Evolutionary conservation across 305 asterid species (phyloP).

Genomic region (Fraxinus sp.): DNA sequence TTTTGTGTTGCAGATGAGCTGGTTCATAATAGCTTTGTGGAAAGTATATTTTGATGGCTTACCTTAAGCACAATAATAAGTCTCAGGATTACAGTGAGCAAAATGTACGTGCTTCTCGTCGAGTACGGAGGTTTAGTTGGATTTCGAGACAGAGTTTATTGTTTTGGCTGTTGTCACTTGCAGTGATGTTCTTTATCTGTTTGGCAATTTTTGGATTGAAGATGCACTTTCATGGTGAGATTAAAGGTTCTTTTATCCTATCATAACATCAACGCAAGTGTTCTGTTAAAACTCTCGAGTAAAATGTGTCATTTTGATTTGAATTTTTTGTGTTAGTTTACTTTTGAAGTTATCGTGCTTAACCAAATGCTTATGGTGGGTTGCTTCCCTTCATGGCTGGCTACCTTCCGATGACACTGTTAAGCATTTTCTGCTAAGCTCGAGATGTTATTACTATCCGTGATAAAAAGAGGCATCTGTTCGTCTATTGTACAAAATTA

Average conservation of each 20-base stretch:
- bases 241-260: neutral
- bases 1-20: slow-evolving; percentile 47
- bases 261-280: neutral
- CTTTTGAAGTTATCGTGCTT: neutral
- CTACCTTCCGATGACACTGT: neutral
- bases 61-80: slow-evolving; percentile 35
- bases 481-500: neutral
- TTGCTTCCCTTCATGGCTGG: slow-evolving; percentile 4
- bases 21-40: slow-evolving; percentile 33
- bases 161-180: slow-evolving; percentile 53
- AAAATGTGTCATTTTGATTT: neutral
- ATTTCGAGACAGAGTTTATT: slow-evolving; percentile 47
- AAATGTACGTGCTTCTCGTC: slow-evolving; percentile 45
- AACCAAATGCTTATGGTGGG: slow-evolving; percentile 3
- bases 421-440: neutral
- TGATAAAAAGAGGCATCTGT: neutral
- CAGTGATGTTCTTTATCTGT: slow-evolving; percentile 52
- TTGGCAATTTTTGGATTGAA: slow-evolving; percentile 58
- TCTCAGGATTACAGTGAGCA: slow-evolving; percentile 42
- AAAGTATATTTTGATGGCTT: slow-evolving; percentile 44
- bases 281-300: neutral
- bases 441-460: slow-evolving; percentile 6
- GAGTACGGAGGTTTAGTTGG: slow-evolving; percentile 57
- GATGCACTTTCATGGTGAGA: slow-evolving; percentile 71
- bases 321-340: neutral